Evolutionary conservation across 2,329 filamentous ascomycete species (phyloP), one percentile per base, ranked within the genome.

Genomic region (Stagonosporopsis vannaccii): DNA sequence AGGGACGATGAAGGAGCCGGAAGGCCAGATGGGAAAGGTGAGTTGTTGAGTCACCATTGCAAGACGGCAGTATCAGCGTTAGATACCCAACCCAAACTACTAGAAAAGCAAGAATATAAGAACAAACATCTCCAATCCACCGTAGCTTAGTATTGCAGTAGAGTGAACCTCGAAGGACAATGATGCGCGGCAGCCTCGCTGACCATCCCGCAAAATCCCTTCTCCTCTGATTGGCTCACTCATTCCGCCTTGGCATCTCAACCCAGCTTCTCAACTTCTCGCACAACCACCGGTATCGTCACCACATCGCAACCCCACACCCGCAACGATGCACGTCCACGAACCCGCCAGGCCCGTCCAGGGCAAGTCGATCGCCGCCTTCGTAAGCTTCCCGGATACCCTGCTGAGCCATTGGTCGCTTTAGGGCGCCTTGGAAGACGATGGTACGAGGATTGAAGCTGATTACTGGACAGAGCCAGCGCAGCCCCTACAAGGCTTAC

Each of bases 401-500:
- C 15, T 28, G 33, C 32, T 33, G 41, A 45, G 51, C 62, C 58
- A 62, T 62, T 63, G 65, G 45, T 35, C 39, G 44, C 36, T 17
- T 22, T 19, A 44, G 39, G 47, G 57, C 23, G 33, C 35, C 30
- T 12, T 20, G 32, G 35, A 52, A 17, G 41, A 52, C 12, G 22
- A 49, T 30, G 30, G 44, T 19, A 12, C 42, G 46, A 39, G 28
- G 41, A 17, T 22, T 39, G 53, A 40, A 30, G 68, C 69, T 71
- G 58, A 71, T 43, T 1, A 4, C 6, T n/a, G 30, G 39, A n/a
- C 44, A 72, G 70, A 67, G 64, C 61, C 61, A 65, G 59, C 71
- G 78, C 20, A 71, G 70, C 51, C 67, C 68, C 30, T 80, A 81
- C 74, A 75, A 80, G 70, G 78, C 81, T 59, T 86, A 84, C 75